Conservation (phyloP, 2,329 filamentous ascomycete species). For the Sclerotinia subarctica region DNA sequence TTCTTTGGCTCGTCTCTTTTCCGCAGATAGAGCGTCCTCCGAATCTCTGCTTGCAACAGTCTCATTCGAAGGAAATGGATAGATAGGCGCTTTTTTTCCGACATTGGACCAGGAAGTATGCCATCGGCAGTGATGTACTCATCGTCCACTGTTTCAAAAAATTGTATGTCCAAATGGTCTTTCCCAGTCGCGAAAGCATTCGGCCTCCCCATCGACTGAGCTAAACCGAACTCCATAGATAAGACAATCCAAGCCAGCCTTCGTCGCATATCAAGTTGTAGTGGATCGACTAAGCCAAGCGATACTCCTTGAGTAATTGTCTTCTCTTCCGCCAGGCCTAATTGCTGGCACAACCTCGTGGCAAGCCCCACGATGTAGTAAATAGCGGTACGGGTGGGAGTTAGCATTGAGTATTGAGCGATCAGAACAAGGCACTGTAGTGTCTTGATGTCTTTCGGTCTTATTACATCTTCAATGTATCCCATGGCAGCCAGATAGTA, state of each 20-base stretch:
- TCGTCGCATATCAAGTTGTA: slow-evolving; percentile 85
- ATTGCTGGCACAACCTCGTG: slow-evolving; percentile 81
- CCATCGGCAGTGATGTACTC: slow-evolving; percentile 75
- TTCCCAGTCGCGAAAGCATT: slow-evolving; percentile 78
- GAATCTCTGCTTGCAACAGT: slow-evolving; percentile 80
- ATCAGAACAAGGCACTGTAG: slow-evolving; percentile 86
- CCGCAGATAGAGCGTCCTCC: slow-evolving; percentile 79
- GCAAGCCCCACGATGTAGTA: slow-evolving; percentile 92
- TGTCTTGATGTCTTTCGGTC: slow-evolving; percentile 85
- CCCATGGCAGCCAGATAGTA: slow-evolving; percentile 90
- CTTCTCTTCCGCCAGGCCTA: slow-evolving; percentile 84
- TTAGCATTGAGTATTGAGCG: slow-evolving; percentile 86
- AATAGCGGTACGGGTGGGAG: slow-evolving; percentile 84
- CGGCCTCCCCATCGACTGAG: slow-evolving; percentile 83
- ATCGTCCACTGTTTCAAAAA: slow-evolving; percentile 81
- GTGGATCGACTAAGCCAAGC: slow-evolving; percentile 58
- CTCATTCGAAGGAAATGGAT: slow-evolving; percentile 95
- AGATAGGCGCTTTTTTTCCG: slow-evolving; percentile 80
- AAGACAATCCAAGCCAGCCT: slow-evolving; percentile 84
- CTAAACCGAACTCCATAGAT: slow-evolving; percentile 83
- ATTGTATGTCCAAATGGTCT: slow-evolving; percentile 80
- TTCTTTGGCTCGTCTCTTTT: slow-evolving; percentile 73
- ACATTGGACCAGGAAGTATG: slow-evolving; percentile 67
- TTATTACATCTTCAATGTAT: slow-evolving; percentile 76
- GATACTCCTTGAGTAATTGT: slow-evolving; percentile 66